These are phyloP conservation scores for Cercospora nicotianae DNA, from an alignment of 2,329 filamentous ascomycete species.

Conservation along the genomic window DNA sequence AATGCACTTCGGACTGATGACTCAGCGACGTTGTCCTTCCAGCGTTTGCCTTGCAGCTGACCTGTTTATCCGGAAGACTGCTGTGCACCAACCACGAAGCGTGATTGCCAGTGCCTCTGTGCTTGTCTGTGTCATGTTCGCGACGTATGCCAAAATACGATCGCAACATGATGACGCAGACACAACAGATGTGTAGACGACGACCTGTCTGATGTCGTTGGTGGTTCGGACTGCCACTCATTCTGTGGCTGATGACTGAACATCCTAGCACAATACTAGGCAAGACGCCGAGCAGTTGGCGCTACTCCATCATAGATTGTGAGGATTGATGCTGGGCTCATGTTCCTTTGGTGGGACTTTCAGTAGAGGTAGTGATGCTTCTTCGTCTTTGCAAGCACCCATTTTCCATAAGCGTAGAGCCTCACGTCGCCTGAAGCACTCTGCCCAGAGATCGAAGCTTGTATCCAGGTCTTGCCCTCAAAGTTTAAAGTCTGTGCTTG, in stretches of 20 bases:
- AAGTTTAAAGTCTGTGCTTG: conserved; percentile 12
- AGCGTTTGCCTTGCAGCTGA: not conserved
- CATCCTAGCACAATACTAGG: not conserved
- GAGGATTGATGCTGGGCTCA: not conserved
- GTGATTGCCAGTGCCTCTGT: not conserved
- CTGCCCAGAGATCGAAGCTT: conserved; percentile 15
- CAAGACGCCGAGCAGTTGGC: not conserved
- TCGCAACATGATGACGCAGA: not conserved
- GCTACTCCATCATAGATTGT: not conserved
- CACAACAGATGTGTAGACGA: not conserved
- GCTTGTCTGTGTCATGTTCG: not conserved
- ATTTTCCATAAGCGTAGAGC: conserved; percentile 20
- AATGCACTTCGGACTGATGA: not conserved
- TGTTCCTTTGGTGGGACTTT: not conserved
- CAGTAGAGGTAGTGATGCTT: conserved; percentile 2
- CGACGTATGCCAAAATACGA: not conserved
- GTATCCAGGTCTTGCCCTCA: conserved; percentile 21
- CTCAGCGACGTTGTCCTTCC: not conserved
- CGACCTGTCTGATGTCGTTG: not conserved
- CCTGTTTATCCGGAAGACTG: not conserved
- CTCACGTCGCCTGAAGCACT: not conserved
- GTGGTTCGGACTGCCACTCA: not conserved
- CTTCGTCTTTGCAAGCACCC: conserved; percentile 19
- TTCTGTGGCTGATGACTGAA: not conserved
- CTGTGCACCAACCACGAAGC: not conserved